These are phyloP conservation scores for Mycosphaerella arachidis DNA, from an alignment of 2,329 filamentous ascomycete species.

Conservation along the genomic window DNA sequence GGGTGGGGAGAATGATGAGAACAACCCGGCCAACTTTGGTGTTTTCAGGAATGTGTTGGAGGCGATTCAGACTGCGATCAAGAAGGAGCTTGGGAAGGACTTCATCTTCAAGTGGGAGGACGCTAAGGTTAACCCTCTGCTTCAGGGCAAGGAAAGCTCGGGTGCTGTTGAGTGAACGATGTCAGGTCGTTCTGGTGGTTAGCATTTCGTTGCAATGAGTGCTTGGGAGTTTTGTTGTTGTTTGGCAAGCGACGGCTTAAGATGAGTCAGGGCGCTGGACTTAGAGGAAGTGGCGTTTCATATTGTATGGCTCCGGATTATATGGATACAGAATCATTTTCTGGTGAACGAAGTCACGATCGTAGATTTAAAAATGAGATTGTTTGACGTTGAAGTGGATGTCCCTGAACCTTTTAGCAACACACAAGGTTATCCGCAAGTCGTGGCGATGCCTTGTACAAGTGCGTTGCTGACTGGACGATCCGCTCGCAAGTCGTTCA, in stretches of 20 bases:
- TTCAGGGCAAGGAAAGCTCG: conserved; percentile 26
- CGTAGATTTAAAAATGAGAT: not conserved
- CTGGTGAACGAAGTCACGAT: not conserved
- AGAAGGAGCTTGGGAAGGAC: conserved; percentile 66
- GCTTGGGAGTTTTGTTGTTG: not conserved
- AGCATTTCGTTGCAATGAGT: not conserved
- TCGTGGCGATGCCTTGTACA: no score
- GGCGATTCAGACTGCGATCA: conserved; percentile 62
- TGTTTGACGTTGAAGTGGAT: not conserved
- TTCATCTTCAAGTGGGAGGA: conserved; percentile 67
- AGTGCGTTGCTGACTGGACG: no score
- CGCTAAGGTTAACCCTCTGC: conserved; percentile 65
- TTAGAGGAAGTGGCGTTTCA: not conserved
- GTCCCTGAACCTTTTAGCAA: no score
- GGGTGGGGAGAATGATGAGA: conserved; percentile 68
- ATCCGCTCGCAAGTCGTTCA: no score
- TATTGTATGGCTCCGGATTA: not conserved
- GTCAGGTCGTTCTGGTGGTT: not conserved
- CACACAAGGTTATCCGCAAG: no score
- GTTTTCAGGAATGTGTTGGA: conserved; percentile 71
- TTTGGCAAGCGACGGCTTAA: not conserved
- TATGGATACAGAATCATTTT: not conserved
- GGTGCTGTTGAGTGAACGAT: conserved; percentile 23
- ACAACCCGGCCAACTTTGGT: conserved; percentile 73
- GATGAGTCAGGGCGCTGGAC: not conserved